phyloP scores from a whole-genome alignment of 345 rosid genomes.

The Salix caprea region DNA sequence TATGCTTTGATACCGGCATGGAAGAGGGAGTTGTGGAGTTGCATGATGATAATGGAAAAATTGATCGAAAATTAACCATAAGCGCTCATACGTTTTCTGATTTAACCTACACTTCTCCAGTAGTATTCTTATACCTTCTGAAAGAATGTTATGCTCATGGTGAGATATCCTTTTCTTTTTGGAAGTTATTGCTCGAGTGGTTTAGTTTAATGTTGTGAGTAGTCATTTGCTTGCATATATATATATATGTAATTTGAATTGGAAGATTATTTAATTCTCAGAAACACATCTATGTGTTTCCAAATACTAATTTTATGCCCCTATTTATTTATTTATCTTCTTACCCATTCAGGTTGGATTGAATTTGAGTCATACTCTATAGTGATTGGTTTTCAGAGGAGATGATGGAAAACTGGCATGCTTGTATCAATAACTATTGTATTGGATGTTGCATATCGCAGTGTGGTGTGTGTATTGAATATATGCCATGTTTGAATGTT shows the following conservation, averaged over 20 bases:
- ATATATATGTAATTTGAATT: no score
- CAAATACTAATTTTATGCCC: no score
- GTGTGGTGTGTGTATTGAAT: not conserved
- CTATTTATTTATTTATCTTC: no score
- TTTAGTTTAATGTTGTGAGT: not conserved
- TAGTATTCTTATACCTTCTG: constrained; percentile 71
- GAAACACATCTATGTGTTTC: no score
- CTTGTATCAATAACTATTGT: no score
- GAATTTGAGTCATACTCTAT: not conserved
- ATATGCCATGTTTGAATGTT: no score
- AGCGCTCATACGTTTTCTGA: constrained; percentile 56
- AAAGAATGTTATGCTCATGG: constrained; percentile 73
- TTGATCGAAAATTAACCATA: constrained; percentile 27
- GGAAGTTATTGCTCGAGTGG: not conserved
- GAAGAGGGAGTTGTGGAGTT: constrained; percentile 29
- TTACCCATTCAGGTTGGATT: no score
- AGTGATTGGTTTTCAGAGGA: not conserved
- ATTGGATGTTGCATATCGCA: not conserved
- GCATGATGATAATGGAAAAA: constrained; percentile 11
- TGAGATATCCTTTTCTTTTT: constrained; percentile 15
- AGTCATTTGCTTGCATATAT: no score
- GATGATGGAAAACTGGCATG: not conserved
- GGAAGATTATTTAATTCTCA: no score
- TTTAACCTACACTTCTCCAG: constrained; percentile 58
- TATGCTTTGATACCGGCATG: constrained; percentile 36